Percentiles rank a stretch among this genome's conserved stretches.
phyloP scores from a whole-genome alignment of 2,329 filamentous ascomycete genomes.

The Thielaviopsis cerberus region DNA sequence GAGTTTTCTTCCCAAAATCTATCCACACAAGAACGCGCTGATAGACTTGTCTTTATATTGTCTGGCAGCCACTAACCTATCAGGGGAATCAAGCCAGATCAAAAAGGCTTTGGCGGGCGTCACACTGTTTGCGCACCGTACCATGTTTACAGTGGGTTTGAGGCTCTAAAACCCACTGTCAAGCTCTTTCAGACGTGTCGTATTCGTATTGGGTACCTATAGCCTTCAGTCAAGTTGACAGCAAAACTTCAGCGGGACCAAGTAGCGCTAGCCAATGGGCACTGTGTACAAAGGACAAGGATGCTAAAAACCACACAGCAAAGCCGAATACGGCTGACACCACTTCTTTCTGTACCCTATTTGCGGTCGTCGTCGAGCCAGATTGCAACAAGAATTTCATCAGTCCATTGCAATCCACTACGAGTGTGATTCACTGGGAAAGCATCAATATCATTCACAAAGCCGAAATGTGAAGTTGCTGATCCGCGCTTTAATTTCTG shows the following conservation, averaged over 20 bases:
- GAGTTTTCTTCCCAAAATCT: not conserved
- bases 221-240: not conserved
- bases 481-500: too few relatives aligned
- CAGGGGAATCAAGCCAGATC: not conserved
- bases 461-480: too few relatives aligned
- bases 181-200: not conserved
- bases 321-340: conserved; percentile 12
- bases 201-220: conserved; percentile 12
- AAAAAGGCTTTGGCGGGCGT: not conserved
- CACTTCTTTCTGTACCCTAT: not conserved
- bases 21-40: not conserved
- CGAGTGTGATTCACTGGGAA: too few relatives aligned
- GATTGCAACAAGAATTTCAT: not conserved
- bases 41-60: not conserved
- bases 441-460: too few relatives aligned
- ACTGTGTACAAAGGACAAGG: conserved; percentile 2
- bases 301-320: conserved; percentile 2
- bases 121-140: not conserved
- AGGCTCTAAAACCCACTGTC: not conserved
- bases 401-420: not conserved
- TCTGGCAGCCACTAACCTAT: not conserved
- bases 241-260: not conserved
- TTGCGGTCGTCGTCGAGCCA: not conserved
- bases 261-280: not conserved
- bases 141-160: not conserved